Base-by-base conservation (phyloP, 75 land plant genomes). In the Sequoia sempervirens region DNA sequence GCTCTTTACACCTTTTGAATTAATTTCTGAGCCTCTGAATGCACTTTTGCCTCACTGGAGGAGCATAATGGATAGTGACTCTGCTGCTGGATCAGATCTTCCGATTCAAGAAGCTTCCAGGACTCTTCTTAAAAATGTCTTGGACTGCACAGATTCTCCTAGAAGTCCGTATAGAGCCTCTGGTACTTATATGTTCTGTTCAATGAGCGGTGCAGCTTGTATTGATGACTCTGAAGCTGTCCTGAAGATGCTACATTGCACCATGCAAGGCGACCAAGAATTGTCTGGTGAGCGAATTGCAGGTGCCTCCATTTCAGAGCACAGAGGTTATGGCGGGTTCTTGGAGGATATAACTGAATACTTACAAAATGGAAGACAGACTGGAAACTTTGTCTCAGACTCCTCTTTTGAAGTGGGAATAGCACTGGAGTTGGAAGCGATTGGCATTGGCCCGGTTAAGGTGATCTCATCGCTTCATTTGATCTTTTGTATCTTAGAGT, bases 1-100 rank as follows among this genome's bases (percentile, higher is more conserved):
- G 82, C 83, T 83, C 46, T 82, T 83, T 75, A 82, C 84, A 28
- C 38, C 36, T 4, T 17, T 83, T 46, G 81, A 83, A 9, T 41
- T 4, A 45, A 64, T 83, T 50, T 20, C 38, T 23, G 28, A 50
- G 46, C 30, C 83, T 43, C 11, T 83, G 50, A 17, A 7, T 23
- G 30, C 82, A 64, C 15, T 64, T 64, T 3, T 64, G 68, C 74
- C 74, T 32, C 36, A 32, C 30, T 72, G 74, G 74, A 11, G 10
- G 37, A 32, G 36, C 74, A 13, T 12, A 32, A 32, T 72, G 36
- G 36, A 17, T 11, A 34, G 12, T 72, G 74, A 32, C 37, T 32
- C 5, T 12, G 11, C 1, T n/a, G 12, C 32, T 72, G 37, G 1
- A 34, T 34, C 74, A 32, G 36, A 28, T 72, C 14, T n/a, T 34